Evolutionary conservation across 1,139 yeast genomes (phyloP).

Genomic region (Debaryomycetaceae sp.): DNA sequence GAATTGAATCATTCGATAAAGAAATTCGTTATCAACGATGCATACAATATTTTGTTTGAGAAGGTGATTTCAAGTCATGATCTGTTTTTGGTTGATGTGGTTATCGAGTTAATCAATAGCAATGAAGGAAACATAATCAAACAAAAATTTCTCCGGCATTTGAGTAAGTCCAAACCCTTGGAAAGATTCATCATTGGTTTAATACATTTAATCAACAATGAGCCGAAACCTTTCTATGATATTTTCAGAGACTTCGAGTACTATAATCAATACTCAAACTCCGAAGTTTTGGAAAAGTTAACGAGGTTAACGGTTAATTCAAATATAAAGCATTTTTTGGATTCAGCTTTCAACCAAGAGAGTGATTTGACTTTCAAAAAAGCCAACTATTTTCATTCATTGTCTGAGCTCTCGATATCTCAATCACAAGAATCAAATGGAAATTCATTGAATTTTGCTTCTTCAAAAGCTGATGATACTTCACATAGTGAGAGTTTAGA

Average conservation of each 20-base stretch:
- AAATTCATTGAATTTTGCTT: constrained; percentile 4
- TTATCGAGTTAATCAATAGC: constrained; percentile 30
- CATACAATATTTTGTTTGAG: constrained; percentile 25
- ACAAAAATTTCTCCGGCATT: constrained; percentile 19
- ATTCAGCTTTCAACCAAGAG: constrained; percentile 15
- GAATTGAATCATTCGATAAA: constrained; percentile 19
- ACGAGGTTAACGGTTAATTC: constrained; percentile 11
- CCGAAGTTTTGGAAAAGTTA: background rate
- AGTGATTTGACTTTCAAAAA: constrained; percentile 10
- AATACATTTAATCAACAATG: constrained; percentile 28
- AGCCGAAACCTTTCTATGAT: constrained; percentile 20
- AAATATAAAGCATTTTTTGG: constrained; percentile 17
- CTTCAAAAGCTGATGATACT: constrained; percentile 1
- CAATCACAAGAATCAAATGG: constrained; percentile 11
- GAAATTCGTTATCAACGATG: constrained; percentile 18
- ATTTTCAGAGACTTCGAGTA: constrained; percentile 18
- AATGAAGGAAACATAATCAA: constrained; percentile 23
- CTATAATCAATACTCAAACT: constrained; percentile 1
- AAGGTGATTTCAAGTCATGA: constrained; percentile 16
- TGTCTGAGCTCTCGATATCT: constrained; percentile 26
- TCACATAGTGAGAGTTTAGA: constrained; percentile 8
- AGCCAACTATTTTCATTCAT: constrained; percentile 34
- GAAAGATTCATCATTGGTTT: constrained; percentile 35
- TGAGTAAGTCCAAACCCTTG: constrained; percentile 14
- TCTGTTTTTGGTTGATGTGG: constrained; percentile 25